phyloP scores from a whole-genome alignment of 352 stramenopile species.

The Globisporangium spiculum region DNA sequence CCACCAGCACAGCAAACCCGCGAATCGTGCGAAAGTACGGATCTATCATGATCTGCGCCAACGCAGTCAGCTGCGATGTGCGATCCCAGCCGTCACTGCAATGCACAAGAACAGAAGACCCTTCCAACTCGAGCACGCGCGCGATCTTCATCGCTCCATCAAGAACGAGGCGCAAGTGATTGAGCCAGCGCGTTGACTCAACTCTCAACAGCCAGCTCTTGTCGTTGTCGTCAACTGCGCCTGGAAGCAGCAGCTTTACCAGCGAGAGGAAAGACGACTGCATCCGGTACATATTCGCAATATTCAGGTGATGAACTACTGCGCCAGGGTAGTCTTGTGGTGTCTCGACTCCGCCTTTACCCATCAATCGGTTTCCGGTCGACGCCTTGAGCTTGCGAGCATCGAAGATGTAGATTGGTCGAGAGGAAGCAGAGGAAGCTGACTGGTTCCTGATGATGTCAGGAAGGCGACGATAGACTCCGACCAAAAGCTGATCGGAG shows the following conservation, averaged over 20 bases:
- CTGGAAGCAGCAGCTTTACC: slow-evolving; percentile 68
- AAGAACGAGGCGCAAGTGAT: slow-evolving; percentile 81
- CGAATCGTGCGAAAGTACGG: slow-evolving; percentile 84
- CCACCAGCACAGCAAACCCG: slow-evolving; percentile 76
- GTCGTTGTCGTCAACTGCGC: slow-evolving; percentile 61
- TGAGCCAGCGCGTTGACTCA: slow-evolving; percentile 80
- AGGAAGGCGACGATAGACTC: slow-evolving; percentile 70
- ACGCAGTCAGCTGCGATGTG: slow-evolving; percentile 68
- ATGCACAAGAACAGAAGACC: slow-evolving; percentile 78
- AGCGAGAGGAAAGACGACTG: slow-evolving; percentile 71
- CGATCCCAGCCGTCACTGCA: slow-evolving; percentile 89
- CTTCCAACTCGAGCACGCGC: slow-evolving; percentile 80
- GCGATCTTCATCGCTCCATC: slow-evolving; percentile 84
- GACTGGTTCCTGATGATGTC: slow-evolving; percentile 82
- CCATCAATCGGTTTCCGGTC: slow-evolving; percentile 87
- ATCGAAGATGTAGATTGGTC: slow-evolving; percentile 90
- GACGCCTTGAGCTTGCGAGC: slow-evolving; percentile 87
- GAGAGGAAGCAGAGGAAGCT: slow-evolving; percentile 51
- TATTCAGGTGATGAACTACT: slow-evolving; percentile 84
- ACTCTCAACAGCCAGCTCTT: slow-evolving; percentile 67
- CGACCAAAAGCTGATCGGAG: slow-evolving; percentile 73
- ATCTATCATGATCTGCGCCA: slow-evolving; percentile 88
- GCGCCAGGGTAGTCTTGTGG: slow-evolving; percentile 78
- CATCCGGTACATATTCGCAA: slow-evolving; percentile 94
- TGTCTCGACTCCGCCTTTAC: slow-evolving; percentile 89